A percentile compares a stretch with the other conserved stretches of the same genome.
Conservation (phyloP, 2,329 filamentous ascomycete species). For the Triangularia verruculosa region DNA sequence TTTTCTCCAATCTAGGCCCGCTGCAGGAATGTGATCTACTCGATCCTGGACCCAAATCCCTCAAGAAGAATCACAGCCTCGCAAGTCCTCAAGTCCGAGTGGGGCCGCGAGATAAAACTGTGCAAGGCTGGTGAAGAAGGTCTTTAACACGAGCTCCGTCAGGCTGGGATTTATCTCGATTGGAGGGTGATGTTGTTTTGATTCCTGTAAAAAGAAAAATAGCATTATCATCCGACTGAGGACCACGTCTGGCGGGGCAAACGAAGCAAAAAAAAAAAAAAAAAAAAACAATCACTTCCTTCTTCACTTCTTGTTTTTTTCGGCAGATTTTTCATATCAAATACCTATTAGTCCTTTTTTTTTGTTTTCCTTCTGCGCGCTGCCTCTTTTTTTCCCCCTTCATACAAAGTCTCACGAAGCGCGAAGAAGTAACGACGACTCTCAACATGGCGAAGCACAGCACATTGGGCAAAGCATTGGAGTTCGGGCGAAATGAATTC, state of each 20-base stretch:
- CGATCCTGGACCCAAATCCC: conserved; percentile 93
- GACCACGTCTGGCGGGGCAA: conserved; percentile 21
- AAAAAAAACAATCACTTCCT: conserved; percentile 14
- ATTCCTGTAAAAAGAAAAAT: not conserved
- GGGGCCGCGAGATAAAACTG: conserved; percentile 95
- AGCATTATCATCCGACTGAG: conserved; percentile 13
- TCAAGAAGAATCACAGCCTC: conserved; percentile 89
- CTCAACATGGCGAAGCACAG: not conserved
- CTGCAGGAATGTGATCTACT: conserved; percentile 98
- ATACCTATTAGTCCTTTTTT: conserved; percentile 4
- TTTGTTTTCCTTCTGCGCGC: conserved; percentile 19
- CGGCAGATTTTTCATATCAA: not conserved
- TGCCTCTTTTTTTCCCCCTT: not conserved
- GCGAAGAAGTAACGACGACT: not conserved
- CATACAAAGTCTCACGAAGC: not conserved
- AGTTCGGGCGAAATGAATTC: not conserved
- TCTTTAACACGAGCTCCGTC: conserved; percentile 53
- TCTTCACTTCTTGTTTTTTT: conserved; percentile 17
- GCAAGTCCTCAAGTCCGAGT: conserved; percentile 96
- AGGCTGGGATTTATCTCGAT: conserved; percentile 20
- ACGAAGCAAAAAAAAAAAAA: not conserved
- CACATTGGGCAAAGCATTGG: not conserved
- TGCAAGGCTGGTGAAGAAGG: conserved; percentile 97
- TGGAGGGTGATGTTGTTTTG: conserved; percentile 7
- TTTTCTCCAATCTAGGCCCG: conserved; percentile 65